Evolutionary conservation across 306 rosid species (phyloP), one percentile per base, ranked within the genome.

Genomic region (Ammopiptanthus mongolicus): DNA sequence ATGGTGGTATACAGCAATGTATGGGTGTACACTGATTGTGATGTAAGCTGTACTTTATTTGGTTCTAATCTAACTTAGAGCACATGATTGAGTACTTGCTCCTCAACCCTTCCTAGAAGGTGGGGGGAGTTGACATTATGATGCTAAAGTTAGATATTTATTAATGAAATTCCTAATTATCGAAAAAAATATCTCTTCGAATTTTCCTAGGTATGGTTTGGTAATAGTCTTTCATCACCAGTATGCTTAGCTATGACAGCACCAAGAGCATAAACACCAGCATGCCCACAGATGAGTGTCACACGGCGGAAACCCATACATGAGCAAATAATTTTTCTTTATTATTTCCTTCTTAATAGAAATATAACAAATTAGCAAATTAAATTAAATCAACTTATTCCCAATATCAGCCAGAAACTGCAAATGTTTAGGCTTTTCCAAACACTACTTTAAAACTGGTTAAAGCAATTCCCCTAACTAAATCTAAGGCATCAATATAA

Each of bases 261-360:
- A 82, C 96, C 97, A 71, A 89, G 86, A 61, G 92, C 94, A 84
- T 87, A 89, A 71, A 91, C 84, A 25, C 92, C 96, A 63, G 94
- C 96, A 68, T 83, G 81, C 50, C 98, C 94, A 46, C 94, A 89
- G 19, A 91, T 81, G 77, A 93, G 89, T 11, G 96, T 79, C 84
- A 88, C 88, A 28, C 65, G 87, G 79, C 98, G 91, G 83, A 88
- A 71, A 60, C 60, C 39, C 66, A 76, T 50, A 18, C 58, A 76
- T 63, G 42, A 39, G 3, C 21, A 65, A 21, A 59, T 70, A 47
- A 42, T 34, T 34, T 5, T 34, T 34, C 0, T 6, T 34, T 34
- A 25, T 5, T 34, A 34, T 6, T 34, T 34, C 8, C 8, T 5
- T 34, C 6, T 34, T 34, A 5, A 34, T 34, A 34, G 39, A 6